Evolutionary conservation across 2,329 filamentous ascomycete genomes (phyloP).

Genomic region (Sordariomycetes sp.): DNA sequence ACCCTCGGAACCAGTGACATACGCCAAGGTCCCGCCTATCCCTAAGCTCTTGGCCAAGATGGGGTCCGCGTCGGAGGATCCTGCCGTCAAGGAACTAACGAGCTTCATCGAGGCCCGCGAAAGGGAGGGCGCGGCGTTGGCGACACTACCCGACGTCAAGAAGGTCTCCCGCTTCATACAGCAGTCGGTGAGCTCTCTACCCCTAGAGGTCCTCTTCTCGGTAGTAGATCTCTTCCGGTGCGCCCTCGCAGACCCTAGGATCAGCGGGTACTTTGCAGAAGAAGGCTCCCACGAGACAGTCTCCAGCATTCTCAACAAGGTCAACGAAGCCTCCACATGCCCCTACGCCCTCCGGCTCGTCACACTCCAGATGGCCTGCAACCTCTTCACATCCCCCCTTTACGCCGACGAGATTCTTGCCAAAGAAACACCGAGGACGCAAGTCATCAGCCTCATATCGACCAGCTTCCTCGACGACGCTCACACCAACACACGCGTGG

Average conservation of each 20-base stretch:
- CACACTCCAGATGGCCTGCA: conserved; percentile 71
- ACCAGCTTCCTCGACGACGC: conserved; percentile 66
- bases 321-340: conserved; percentile 41
- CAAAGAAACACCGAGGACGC: conserved; percentile 33
- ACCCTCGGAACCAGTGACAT: conserved; percentile 55
- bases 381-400: conserved; percentile 65
- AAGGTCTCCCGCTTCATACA: conserved; percentile 50
- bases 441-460: conserved; percentile 57
- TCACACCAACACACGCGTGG: conserved; percentile 63
- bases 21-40: conserved; percentile 67
- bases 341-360: conserved; percentile 78
- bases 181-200: conserved; percentile 38
- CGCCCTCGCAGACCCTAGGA: conserved; percentile 60
- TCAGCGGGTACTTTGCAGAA: conserved; percentile 74
- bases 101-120: conserved; percentile 56
- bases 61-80: conserved; percentile 38
- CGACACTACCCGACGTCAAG: conserved; percentile 57
- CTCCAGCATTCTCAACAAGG: conserved; percentile 42
- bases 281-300: conserved; percentile 55
- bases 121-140: conserved; percentile 45
- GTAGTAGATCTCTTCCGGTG: conserved; percentile 76
- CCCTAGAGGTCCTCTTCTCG: conserved; percentile 58
- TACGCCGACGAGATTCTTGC: conserved; percentile 52
- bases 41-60: conserved; percentile 74
- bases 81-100: conserved; percentile 50